Percentiles rank a stretch among this genome's conserved stretches.
These are phyloP conservation scores for Pseudopithomyces chartarum DNA, from an alignment of 2,329 filamentous ascomycete species.

Conservation along the genomic window DNA sequence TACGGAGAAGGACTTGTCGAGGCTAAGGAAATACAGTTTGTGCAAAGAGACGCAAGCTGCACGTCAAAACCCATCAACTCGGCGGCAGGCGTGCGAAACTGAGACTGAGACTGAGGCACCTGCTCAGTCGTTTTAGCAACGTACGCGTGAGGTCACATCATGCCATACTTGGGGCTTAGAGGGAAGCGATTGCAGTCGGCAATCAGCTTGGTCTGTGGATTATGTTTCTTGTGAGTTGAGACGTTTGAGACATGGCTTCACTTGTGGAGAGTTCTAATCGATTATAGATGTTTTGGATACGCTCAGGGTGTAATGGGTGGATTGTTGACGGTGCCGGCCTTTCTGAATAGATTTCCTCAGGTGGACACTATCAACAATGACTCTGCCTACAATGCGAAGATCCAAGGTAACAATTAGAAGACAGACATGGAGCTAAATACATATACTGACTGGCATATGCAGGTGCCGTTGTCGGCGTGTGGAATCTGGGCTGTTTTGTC, in stretches of 20 bases:
- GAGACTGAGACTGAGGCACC: not conserved
- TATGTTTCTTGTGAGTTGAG: conserved; percentile 11
- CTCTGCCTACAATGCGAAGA: conserved; percentile 28
- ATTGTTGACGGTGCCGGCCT: conserved; percentile 70
- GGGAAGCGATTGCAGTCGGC: conserved; percentile 4
- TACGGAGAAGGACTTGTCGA: not conserved
- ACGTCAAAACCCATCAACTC: not conserved
- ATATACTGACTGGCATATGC: not conserved
- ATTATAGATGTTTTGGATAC: conserved; percentile 59
- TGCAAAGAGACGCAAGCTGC: not conserved
- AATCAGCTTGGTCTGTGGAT: conserved; percentile 11
- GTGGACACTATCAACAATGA: conserved; percentile 28
- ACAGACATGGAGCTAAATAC: not conserved
- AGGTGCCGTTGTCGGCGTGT: conserved; percentile 37
- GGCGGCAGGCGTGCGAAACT: not conserved
- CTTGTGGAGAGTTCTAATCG: not conserved
- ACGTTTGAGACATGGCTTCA: not conserved
- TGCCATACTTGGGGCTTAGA: conserved; percentile 7
- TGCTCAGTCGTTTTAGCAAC: not conserved
- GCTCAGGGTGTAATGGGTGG: conserved; percentile 71
- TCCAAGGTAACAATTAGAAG: no score
- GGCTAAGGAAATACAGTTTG: not conserved
- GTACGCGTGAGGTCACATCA: not conserved
- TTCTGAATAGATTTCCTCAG: conserved; percentile 49
- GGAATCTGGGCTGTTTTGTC: conserved; percentile 61